Conservation (phyloP, 345 rosid genomes). For the Psidium friedrichsthalianum region DNA sequence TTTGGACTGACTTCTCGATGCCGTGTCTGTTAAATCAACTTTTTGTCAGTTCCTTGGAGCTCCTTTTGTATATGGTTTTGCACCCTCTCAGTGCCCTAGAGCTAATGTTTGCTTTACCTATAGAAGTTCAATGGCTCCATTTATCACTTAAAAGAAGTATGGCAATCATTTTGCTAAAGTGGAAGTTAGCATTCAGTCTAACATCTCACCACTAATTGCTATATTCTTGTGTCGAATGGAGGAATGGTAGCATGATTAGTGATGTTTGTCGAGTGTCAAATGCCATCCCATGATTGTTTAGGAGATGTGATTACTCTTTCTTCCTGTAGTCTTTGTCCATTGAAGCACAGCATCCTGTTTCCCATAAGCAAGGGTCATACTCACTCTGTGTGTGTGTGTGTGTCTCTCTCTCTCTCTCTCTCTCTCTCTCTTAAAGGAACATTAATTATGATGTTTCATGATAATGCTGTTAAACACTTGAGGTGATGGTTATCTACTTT, state of each 20-base stretch:
- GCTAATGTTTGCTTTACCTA: neutral
- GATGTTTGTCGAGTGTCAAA: neutral
- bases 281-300: neutral
- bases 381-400: neutral
- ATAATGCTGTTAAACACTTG: neutral
- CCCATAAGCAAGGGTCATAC: neutral
- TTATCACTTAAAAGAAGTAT: neutral
- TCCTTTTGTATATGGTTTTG: neutral
- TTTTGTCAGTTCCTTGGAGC: neutral
- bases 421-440: neutral
- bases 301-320: neutral
- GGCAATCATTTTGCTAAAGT: neutral
- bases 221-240: neutral
- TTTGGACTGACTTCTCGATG: neutral
- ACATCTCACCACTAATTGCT: neutral
- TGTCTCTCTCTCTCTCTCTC: neutral
- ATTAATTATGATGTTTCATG: neutral
- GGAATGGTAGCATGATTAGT: neutral
- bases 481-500: neutral
- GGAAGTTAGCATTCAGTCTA: neutral
- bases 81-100: neutral
- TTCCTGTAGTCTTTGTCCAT: neutral
- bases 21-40: neutral
- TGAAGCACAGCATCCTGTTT: neutral
- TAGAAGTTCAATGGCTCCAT: neutral